Evolutionary conservation across 768 basidiomycete species (phyloP).

Genomic region (Boletus rubropictus): DNA sequence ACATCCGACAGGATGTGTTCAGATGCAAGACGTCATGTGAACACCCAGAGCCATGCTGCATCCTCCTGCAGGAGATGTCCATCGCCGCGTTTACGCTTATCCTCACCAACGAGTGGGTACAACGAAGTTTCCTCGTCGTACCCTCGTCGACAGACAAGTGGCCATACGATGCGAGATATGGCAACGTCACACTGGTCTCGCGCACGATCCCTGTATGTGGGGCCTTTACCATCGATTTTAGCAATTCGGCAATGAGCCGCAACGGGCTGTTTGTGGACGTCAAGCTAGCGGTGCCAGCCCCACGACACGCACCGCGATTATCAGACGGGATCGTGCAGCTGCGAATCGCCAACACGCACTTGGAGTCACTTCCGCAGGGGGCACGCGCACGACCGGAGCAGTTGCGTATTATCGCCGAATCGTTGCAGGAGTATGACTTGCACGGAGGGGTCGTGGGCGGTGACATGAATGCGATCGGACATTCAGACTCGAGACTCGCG

Average conservation of each 20-base stretch:
- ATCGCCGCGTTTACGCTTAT: conserved; percentile 40
- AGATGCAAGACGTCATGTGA: conserved; percentile 36
- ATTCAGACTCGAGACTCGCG: conserved; percentile 40
- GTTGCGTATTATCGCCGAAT: conserved; percentile 44
- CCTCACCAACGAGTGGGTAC: conserved; percentile 57
- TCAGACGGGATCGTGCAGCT: conserved; percentile 41
- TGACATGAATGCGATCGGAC: conserved; percentile 65
- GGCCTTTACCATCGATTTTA: conserved; percentile 49
- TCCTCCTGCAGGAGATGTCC: conserved; percentile 68
- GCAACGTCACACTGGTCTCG: conserved; percentile 68
- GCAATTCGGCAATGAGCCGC: conserved; percentile 44
- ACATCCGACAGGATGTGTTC: conserved; percentile 53
- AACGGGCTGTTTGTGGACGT: conserved; percentile 56
- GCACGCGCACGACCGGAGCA: conserved; percentile 44
- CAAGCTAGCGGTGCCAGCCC: conserved; percentile 36
- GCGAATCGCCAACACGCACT: conserved; percentile 66
- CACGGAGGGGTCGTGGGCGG: conserved; percentile 61
- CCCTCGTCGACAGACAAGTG: conserved; percentile 53
- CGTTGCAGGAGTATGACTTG: conserved; percentile 43
- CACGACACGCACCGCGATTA: conserved; percentile 27
- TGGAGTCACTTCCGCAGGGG: conserved; percentile 57
- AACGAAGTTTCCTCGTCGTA: conserved; percentile 50
- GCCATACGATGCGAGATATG: conserved; percentile 47
- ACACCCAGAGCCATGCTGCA: conserved; percentile 52
- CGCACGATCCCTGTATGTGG: conserved; percentile 45